These are phyloP conservation scores for Xylariales sp. DNA, from an alignment of 2,329 filamentous ascomycete genomes.

Conservation along the genomic window DNA sequence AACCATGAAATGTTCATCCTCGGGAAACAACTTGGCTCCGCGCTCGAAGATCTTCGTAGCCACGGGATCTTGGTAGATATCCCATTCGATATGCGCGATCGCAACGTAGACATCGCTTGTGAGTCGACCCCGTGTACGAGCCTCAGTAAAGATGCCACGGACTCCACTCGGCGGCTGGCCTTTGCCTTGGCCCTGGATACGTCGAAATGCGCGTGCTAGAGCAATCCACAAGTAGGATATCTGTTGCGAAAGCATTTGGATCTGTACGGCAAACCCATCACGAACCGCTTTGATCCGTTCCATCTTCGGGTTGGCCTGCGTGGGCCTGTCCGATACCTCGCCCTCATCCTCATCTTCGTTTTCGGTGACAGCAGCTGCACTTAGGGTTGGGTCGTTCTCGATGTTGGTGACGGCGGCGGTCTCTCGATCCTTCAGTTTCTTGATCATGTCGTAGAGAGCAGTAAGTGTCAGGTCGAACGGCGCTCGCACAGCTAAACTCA, in stretches of 20 bases:
- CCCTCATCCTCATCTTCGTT: conserved; percentile 47
- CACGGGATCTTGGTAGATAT: conserved; percentile 90
- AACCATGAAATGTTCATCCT: conserved; percentile 87
- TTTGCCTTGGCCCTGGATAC: conserved; percentile 81
- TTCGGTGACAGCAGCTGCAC: conserved; percentile 25
- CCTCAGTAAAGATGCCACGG: conserved; percentile 83
- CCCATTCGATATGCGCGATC: conserved; percentile 86
- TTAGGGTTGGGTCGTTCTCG: conserved; percentile 43
- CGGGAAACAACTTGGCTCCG: conserved; percentile 86
- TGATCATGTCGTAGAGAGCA: conserved; percentile 80
- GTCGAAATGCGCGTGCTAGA: conserved; percentile 87
- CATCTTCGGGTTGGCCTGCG: conserved; percentile 56
- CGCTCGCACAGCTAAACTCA: conserved; percentile 72
- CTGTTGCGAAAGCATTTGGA: conserved; percentile 72
- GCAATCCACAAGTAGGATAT: conserved; percentile 95
- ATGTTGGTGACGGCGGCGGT: conserved; percentile 52
- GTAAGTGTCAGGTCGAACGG: conserved; percentile 81
- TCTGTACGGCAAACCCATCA: conserved; percentile 67
- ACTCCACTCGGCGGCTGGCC: conserved; percentile 61
- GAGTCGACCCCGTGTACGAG: conserved; percentile 78
- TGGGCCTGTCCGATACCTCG: conserved; percentile 33
- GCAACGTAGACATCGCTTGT: conserved; percentile 95
- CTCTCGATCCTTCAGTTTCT: conserved; percentile 64
- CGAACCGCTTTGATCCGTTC: conserved; percentile 58
- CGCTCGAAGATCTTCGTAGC: conserved; percentile 95